Evolutionary conservation across 768 basidiomycete species (phyloP).

Genomic region (Candolleomyces eurysporus): DNA sequence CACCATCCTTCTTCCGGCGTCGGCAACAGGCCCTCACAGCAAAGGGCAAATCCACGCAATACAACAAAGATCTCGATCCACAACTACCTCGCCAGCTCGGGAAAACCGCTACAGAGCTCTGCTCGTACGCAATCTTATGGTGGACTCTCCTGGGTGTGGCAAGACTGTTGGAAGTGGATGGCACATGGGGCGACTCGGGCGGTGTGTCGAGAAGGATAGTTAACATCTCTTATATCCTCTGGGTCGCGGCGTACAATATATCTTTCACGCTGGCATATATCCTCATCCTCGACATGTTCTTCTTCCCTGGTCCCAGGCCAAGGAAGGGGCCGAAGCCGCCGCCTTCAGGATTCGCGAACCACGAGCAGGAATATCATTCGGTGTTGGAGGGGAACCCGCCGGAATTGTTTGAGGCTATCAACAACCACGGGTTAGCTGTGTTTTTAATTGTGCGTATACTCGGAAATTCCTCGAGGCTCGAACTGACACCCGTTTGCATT

Average conservation of each 20-base stretch:
- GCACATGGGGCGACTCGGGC: slow-evolving; percentile 22
- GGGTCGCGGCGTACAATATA: slow-evolving; percentile 88
- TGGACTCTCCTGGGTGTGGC: slow-evolving; percentile 58
- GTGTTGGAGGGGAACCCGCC: slow-evolving; percentile 31
- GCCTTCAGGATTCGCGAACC: neutral
- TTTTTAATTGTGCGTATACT: slow-evolving; percentile 72
- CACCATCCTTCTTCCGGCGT: slow-evolving; percentile 68
- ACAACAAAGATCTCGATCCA: slow-evolving; percentile 18
- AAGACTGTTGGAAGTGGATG: slow-evolving; percentile 38
- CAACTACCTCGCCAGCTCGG: slow-evolving; percentile 54
- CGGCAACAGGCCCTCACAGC: slow-evolving; percentile 34
- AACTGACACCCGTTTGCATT: neutral
- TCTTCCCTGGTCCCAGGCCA: slow-evolving; percentile 50
- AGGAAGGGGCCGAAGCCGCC: slow-evolving; percentile 14
- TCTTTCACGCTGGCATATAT: slow-evolving; percentile 82
- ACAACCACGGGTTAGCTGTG: slow-evolving; percentile 72
- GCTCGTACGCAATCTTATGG: slow-evolving; percentile 75
- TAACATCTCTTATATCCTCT: slow-evolving; percentile 70
- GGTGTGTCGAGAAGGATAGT: slow-evolving; percentile 50
- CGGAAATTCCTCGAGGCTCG: neutral
- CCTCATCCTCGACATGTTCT: slow-evolving; percentile 61
- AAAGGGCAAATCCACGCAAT: slow-evolving; percentile 14
- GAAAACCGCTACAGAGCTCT: slow-evolving; percentile 75
- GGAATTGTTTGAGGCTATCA: slow-evolving; percentile 73
- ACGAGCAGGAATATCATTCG: slow-evolving; percentile 1